Base-by-base conservation (phyloP, 2,329 filamentous ascomycete genomes). In the Hypoxylon sp. region DNA sequence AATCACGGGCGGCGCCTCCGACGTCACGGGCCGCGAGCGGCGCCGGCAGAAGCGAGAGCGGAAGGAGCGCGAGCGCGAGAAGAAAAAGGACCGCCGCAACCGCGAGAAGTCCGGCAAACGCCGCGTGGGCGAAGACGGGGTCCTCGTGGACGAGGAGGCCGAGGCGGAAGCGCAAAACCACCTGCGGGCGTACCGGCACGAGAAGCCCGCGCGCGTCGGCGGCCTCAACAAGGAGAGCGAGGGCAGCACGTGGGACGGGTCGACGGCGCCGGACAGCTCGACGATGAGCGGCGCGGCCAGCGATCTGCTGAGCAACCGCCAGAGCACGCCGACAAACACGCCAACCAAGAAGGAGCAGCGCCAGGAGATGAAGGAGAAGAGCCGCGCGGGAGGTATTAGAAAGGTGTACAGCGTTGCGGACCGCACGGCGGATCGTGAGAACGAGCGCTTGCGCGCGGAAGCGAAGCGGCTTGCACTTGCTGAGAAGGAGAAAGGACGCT, bases 191-290 rank as follows among this genome's bases (percentile, higher is more conserved):
- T 98, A 98, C 83, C 92, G 94, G 23, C 87, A 93, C 76, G 95
- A 98, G 82, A 93, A 91, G 78, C 84, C 93, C 1, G 95, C 95
- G 0, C 87, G 92, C 56, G 94, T 98, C 1, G 95, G 95, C 36
- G 95, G 95, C 19, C 83, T 98, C 79, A 98, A 98, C 81, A 90
- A 91, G 74, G 85, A 91, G 72, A 86, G 90, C 46, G 95, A 98
- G 73, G 92, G 90, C 67, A 92, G 89, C 65, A 84, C 88, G 71
- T 97, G 93, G 86, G 92, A 97, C 76, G 93, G 92, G 48, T 87
- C 84, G 11, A 88, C 86, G 17, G 89, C 87, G 79, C 91, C 90
- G 52, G 89, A 90, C 71, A 87, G 86, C 75, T 90, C 89, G 34
- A 86, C 84, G n/a, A 88, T n/a, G n/a, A n/a, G n/a, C n/a, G n/a